Evolutionary conservation across 106 monocot genomes (phyloP).

Genomic region (Platanthera zijinensis): DNA sequence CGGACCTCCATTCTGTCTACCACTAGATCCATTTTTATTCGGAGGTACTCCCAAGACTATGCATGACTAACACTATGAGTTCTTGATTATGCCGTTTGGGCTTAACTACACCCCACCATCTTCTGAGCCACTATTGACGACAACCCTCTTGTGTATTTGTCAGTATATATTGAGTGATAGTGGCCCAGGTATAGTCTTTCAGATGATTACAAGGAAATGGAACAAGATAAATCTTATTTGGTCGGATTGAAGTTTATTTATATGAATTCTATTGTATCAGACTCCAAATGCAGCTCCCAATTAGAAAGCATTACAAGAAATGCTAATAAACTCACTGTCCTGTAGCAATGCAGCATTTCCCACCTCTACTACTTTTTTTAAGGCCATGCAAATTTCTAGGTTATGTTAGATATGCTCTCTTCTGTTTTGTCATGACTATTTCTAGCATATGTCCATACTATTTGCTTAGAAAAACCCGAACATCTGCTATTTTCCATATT

Average conservation of each 20-base stretch:
- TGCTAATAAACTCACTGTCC: not conserved
- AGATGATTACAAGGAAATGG: too few relatives aligned
- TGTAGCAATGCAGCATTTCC: not conserved
- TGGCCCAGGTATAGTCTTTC: too few relatives aligned
- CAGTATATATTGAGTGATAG: too few relatives aligned
- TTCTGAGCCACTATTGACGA: too few relatives aligned
- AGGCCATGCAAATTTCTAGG: not conserved
- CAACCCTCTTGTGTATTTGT: too few relatives aligned
- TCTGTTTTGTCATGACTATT: not conserved
- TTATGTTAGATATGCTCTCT: not conserved
- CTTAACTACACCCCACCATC: too few relatives aligned
- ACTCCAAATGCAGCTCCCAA: not conserved
- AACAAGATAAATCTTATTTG: too few relatives aligned
- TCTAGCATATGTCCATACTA: not conserved
- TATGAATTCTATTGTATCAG: not conserved
- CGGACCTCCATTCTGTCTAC: too few relatives aligned
- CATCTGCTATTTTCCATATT: not conserved
- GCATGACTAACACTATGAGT: too few relatives aligned
- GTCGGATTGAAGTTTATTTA: not conserved
- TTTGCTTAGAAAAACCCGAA: not conserved
- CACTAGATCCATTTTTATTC: too few relatives aligned
- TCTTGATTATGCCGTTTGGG: too few relatives aligned
- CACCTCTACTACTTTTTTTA: not conserved
- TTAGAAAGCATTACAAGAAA: not conserved
- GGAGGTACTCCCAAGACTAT: too few relatives aligned